Evolutionary conservation across 805 yeast genomes (phyloP).

Genomic region (Kodamaea leandrae): DNA sequence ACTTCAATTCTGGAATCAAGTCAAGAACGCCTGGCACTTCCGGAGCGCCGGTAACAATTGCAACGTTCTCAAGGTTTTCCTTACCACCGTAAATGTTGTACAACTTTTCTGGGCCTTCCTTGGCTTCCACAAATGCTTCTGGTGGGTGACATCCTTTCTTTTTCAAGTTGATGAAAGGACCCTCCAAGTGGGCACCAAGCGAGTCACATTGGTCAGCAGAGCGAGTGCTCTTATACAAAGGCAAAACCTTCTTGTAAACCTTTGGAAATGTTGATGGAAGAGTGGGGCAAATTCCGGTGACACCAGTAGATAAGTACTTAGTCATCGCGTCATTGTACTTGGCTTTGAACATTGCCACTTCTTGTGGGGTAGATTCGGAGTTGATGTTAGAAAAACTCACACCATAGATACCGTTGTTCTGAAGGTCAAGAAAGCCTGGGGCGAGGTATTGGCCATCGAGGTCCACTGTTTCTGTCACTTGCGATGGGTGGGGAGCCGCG

Average conservation of each 20-base stretch:
- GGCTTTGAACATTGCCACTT: conserved; percentile 28
- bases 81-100: conserved; percentile 37
- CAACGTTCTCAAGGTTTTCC: conserved; percentile 33
- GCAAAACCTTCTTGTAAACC: conserved; percentile 48
- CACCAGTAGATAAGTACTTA: conserved; percentile 49
- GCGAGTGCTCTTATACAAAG: conserved; percentile 38
- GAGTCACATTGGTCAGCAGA: conserved; percentile 37
- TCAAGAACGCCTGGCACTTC: conserved; percentile 47
- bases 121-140: conserved; percentile 42
- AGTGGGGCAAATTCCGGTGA: conserved; percentile 56
- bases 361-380: conserved; percentile 27
- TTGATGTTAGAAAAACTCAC: conserved; percentile 47
- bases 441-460: conserved; percentile 47
- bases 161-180: conserved; percentile 50
- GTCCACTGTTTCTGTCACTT: conserved; percentile 33
- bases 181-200: conserved; percentile 60
- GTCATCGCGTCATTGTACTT: conserved; percentile 45
- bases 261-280: conserved; percentile 50
- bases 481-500: conserved; percentile 18
- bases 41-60: conserved; percentile 52
- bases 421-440: conserved; percentile 58
- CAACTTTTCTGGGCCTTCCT: conserved; percentile 27
- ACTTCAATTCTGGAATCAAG: conserved; percentile 35
- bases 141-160: conserved; percentile 53
- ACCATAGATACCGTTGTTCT: conserved; percentile 58